Evolutionary conservation across 1,284 basidiomycete genomes (phyloP).

Genomic region (Amylostereum areolatum): DNA sequence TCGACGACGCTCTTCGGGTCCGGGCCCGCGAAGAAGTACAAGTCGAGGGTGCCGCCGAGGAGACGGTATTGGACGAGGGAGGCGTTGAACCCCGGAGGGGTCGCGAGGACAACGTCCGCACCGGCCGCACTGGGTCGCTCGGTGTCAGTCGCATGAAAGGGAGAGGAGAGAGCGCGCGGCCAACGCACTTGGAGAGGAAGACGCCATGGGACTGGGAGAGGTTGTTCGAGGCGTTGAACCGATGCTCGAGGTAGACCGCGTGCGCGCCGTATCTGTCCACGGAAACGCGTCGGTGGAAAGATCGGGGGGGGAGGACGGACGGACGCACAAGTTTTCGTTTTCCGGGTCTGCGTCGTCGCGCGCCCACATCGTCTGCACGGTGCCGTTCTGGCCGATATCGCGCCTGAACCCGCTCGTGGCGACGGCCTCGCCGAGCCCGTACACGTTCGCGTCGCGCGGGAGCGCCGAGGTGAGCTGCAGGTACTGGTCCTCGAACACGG

Average conservation of each 20-base stretch:
- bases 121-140: slow-evolving; percentile 41
- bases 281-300: slow-evolving; percentile 4
- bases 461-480: slow-evolving; percentile 61
- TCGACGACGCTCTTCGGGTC: slow-evolving; percentile 56
- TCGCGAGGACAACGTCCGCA: slow-evolving; percentile 60
- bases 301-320: slow-evolving; percentile 5
- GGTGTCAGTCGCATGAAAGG: slow-evolving; percentile 7
- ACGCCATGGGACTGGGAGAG: slow-evolving; percentile 62
- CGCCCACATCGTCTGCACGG: slow-evolving; percentile 68
- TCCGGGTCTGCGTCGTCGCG: slow-evolving; percentile 56
- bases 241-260: slow-evolving; percentile 62
- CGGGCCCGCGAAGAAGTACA: slow-evolving; percentile 70
- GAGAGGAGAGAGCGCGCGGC: background rate
- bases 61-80: slow-evolving; percentile 59
- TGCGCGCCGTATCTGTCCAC: slow-evolving; percentile 61
- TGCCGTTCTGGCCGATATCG: slow-evolving; percentile 49
- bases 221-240: slow-evolving; percentile 42
- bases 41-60: slow-evolving; percentile 61
- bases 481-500: slow-evolving; percentile 74
- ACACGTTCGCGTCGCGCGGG: slow-evolving; percentile 64
- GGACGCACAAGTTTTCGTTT: slow-evolving; percentile 54
- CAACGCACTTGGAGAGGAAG: slow-evolving; percentile 53
- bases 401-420: slow-evolving; percentile 63
- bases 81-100: slow-evolving; percentile 39
- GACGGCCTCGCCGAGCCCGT: slow-evolving; percentile 73